Conservation (phyloP, 257 asterid genomes). For the Solanum lignicaule region DNA sequence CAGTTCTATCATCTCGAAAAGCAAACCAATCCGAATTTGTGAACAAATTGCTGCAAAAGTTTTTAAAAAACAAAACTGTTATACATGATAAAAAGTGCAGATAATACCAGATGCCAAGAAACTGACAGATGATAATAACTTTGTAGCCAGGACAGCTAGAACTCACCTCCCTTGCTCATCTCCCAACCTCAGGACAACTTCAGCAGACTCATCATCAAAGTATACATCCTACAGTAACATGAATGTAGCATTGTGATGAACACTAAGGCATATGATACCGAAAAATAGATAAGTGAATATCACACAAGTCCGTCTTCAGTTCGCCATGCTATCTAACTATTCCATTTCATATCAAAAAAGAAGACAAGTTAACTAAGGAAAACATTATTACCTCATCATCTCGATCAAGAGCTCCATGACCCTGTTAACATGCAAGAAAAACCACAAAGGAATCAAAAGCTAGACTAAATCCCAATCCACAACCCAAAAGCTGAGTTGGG, state of each 20-base stretch:
- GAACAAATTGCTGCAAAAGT: constrained; percentile 61
- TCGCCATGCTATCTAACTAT: not conserved
- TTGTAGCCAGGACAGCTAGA: not conserved
- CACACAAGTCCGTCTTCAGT: not conserved
- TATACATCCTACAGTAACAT: constrained; percentile 57
- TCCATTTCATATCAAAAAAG: not conserved
- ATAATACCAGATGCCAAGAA: not conserved
- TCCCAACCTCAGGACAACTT: constrained; percentile 90
- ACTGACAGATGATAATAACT: not conserved
- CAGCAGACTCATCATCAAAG: constrained; percentile 95
- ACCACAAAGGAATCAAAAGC: not conserved
- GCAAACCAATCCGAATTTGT: constrained; percentile 99
- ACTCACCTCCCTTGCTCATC: constrained; percentile 96
- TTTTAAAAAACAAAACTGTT: not conserved
- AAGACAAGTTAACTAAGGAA: not conserved
- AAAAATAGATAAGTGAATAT: not conserved
- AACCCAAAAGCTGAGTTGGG: not conserved
- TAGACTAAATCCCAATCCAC: not conserved
- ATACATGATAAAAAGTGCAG: not conserved
- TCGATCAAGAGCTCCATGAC: constrained; percentile 67
- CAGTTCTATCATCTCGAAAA: constrained; percentile 68
- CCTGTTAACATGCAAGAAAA: constrained; percentile 38
- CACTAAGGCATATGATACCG: not conserved
- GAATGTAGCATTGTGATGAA: not conserved
- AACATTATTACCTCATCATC: constrained; percentile 68